A percentile compares a stretch with the other conserved stretches of the same genome.
These are phyloP conservation scores for Cyclotella baltica DNA, from an alignment of 108 stramenopile genomes.

Conservation along the genomic window DNA sequence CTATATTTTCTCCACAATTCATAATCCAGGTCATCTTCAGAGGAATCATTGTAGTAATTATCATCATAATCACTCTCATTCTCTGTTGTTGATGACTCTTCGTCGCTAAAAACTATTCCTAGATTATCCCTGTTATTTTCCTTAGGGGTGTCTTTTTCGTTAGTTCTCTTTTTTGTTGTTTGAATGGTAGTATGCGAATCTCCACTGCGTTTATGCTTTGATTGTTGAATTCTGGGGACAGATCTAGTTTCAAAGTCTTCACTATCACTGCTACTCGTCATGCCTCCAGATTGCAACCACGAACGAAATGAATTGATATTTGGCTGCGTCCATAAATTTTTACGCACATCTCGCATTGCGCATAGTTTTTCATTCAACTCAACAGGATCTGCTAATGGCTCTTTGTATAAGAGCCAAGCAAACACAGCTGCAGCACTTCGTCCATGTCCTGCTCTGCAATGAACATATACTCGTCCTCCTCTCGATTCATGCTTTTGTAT, in stretches of 20 bases:
- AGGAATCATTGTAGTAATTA: constrained; percentile 18
- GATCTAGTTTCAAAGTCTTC: neutral
- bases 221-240: neutral
- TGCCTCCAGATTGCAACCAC: constrained; percentile 52
- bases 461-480: constrained; percentile 79
- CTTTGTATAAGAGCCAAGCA: constrained; percentile 76
- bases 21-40: constrained; percentile 41
- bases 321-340: constrained; percentile 74
- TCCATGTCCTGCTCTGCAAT: constrained; percentile 90
- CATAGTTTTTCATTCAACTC: constrained; percentile 72
- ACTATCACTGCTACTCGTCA: constrained; percentile 25
- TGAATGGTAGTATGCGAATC: neutral
- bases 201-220: neutral
- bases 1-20: constrained; percentile 25
- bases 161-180: neutral
- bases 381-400: constrained; percentile 61
- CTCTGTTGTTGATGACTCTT: constrained; percentile 24
- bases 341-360: constrained; percentile 72
- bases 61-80: constrained; percentile 25
- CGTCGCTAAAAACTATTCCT: constrained; percentile 44
- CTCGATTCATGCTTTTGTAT: constrained; percentile 66
- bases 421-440: constrained; percentile 83
- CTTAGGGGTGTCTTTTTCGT: neutral
- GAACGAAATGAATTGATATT: constrained; percentile 67
- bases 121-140: neutral